A percentile compares a stretch with the other conserved stretches of the same genome.
phyloP scores from a whole-genome alignment of 805 yeast species.

The Ogataea nitratoaversa region DNA sequence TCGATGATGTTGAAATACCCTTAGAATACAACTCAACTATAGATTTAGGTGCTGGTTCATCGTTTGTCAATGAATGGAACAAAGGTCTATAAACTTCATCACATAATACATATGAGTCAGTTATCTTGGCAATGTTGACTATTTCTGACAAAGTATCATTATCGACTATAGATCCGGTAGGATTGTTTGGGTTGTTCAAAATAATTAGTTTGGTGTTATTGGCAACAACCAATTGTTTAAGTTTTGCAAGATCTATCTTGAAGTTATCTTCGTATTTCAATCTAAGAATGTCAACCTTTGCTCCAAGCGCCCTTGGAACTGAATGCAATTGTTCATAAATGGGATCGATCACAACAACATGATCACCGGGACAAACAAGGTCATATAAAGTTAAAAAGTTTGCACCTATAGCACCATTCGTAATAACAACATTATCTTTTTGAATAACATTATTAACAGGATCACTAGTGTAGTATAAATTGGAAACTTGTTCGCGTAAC shows the following conservation, averaged over 20 bases:
- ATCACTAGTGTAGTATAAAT: slow-evolving; percentile 29
- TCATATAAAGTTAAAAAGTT: slow-evolving; percentile 45
- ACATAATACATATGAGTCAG: slow-evolving; percentile 35
- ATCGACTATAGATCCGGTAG: slow-evolving; percentile 41
- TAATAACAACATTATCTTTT: slow-evolving; percentile 39
- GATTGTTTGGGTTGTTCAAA: slow-evolving; percentile 47
- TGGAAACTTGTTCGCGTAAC: slow-evolving; percentile 34
- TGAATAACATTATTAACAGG: slow-evolving; percentile 7
- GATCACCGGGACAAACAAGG: slow-evolving; percentile 41
- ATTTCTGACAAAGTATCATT: slow-evolving; percentile 31
- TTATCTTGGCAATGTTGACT: slow-evolving; percentile 33
- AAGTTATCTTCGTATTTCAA: slow-evolving; percentile 33
- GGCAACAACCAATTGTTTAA: slow-evolving; percentile 28
- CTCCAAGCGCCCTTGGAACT: slow-evolving; percentile 45
- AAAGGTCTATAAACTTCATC: slow-evolving; percentile 56
- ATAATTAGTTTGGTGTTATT: slow-evolving; percentile 39
- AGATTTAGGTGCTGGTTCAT: slow-evolving; percentile 31
- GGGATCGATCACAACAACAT: slow-evolving; percentile 45
- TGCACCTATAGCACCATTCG: slow-evolving; percentile 56
- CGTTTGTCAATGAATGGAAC: slow-evolving; percentile 34
- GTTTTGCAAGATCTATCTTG: slow-evolving; percentile 33
- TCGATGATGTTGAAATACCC: slow-evolving; percentile 45
- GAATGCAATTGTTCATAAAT: slow-evolving; percentile 46
- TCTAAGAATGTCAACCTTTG: slow-evolving; percentile 34
- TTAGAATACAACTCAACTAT: slow-evolving; percentile 38